Percentiles rank a stretch among this genome's conserved stretches.
These are phyloP conservation scores for Curvularia spicifera DNA, from an alignment of 2,329 filamentous ascomycete genomes.

Conservation along the genomic window DNA sequence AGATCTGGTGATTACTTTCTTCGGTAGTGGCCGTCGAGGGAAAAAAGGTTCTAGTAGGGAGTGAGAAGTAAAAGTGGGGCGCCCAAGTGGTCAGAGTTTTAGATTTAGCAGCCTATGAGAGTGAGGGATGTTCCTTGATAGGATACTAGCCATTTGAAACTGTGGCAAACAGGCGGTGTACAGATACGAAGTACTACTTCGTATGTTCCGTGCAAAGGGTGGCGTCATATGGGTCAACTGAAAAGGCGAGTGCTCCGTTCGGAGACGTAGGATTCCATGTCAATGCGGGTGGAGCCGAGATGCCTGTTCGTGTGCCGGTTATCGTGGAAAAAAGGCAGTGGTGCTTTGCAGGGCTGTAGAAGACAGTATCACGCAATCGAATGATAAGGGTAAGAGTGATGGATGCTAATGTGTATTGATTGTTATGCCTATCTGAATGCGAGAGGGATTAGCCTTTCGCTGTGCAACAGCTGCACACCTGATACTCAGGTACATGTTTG, in stretches of 20 bases:
- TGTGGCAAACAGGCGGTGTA: constrained; percentile 5
- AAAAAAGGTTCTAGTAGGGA: constrained; percentile 3
- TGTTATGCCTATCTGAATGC: constrained; percentile 11
- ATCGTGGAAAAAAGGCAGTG: neutral
- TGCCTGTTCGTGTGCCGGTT: neutral
- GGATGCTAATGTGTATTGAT: constrained; percentile 9
- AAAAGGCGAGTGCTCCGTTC: neutral
- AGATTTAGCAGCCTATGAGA: neutral
- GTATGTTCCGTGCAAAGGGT: neutral
- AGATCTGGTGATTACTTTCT: neutral
- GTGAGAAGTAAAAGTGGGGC: neutral
- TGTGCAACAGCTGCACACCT: constrained; percentile 7
- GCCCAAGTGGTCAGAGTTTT: neutral
- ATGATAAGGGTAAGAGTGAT: neutral
- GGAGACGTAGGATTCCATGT: neutral
- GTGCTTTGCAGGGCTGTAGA: neutral
- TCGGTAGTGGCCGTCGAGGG: constrained; percentile 7
- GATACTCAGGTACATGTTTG: constrained; percentile 14
- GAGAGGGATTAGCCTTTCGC: constrained; percentile 14
- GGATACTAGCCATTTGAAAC: neutral
- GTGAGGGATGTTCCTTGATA: constrained; percentile 8
- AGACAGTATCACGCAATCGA: constrained; percentile 9
- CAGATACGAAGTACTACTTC: neutral
- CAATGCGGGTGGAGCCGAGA: constrained; percentile 1
- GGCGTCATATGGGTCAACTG: neutral